Conservation (phyloP, 2,329 filamentous ascomycete genomes). For the Chaetoscypha palmicola region DNA sequence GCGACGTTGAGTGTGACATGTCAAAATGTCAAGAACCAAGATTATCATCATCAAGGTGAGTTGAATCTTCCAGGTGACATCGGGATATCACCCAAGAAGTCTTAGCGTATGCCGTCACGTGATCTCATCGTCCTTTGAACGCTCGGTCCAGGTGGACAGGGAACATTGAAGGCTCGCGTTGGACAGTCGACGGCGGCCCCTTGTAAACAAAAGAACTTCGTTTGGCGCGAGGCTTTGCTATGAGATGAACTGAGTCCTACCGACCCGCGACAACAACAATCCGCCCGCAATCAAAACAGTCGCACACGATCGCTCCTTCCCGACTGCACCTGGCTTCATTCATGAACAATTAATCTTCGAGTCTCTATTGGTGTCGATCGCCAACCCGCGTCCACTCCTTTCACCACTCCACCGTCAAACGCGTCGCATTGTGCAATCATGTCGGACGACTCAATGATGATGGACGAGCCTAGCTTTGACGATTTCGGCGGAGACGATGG, state of each 20-base stretch:
- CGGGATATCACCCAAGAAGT: neutral
- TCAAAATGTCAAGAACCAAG: slow-evolving; percentile 4
- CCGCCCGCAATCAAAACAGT: slow-evolving; percentile 2
- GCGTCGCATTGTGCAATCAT: neutral
- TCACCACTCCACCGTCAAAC: too few relatives aligned
- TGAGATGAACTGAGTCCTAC: neutral
- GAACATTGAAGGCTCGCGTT: too few relatives aligned
- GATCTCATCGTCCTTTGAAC: too few relatives aligned
- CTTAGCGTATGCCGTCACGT: too few relatives aligned
- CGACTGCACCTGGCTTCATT: slow-evolving; percentile 1
- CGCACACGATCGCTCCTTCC: slow-evolving; percentile 5
- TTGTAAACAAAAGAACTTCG: neutral
- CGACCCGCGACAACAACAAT: neutral
- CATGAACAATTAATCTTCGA: neutral
- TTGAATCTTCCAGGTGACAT: neutral
- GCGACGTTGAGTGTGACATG: neutral
- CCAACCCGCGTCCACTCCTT: neutral
- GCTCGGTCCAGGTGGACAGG: too few relatives aligned
- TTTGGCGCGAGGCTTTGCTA: neutral
- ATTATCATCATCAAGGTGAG: too few relatives aligned
- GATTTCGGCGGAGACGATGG: slow-evolving; percentile 34
- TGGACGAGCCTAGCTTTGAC: slow-evolving; percentile 55
- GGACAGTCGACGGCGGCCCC: too few relatives aligned
- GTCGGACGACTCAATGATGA: slow-evolving; percentile 36
- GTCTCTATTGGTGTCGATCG: neutral